A percentile compares a stretch with the other conserved stretches of the same genome.
These are phyloP conservation scores for Canavalia gladiata DNA, from an alignment of 306 rosid species.

Conservation along the genomic window DNA sequence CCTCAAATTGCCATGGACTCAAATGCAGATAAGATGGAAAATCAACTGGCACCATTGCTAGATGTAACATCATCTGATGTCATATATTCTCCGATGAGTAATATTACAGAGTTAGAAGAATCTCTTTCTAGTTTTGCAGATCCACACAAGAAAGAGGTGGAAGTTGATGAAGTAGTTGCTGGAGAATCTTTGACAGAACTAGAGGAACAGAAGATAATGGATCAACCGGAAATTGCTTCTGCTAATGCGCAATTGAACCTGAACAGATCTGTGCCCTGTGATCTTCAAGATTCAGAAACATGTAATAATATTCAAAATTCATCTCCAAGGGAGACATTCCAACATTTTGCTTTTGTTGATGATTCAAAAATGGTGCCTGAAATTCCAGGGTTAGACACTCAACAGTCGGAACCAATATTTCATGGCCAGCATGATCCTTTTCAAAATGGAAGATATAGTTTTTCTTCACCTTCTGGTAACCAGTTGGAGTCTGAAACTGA, in stretches of 20 bases:
- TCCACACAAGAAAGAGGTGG: slow-evolving; percentile 30
- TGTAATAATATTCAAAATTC: slow-evolving; percentile 47
- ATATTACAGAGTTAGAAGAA: slow-evolving; percentile 49
- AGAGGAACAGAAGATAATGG: slow-evolving; percentile 47
- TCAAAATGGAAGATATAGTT: slow-evolving; percentile 43
- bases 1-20: slow-evolving; percentile 49
- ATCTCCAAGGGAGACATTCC: slow-evolving; percentile 49
- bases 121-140: slow-evolving; percentile 43
- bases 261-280: slow-evolving; percentile 42
- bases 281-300: slow-evolving; percentile 51
- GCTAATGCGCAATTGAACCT: slow-evolving; percentile 49
- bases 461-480: slow-evolving; percentile 49
- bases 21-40: slow-evolving; percentile 46
- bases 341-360: slow-evolving; percentile 45
- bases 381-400: slow-evolving; percentile 49
- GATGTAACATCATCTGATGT: slow-evolving; percentile 46
- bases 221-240: slow-evolving; percentile 48
- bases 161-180: slow-evolving; percentile 51
- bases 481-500: slow-evolving; percentile 53
- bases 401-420: slow-evolving; percentile 50
- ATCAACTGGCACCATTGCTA: slow-evolving; percentile 46
- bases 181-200: slow-evolving; percentile 49
- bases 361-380: slow-evolving; percentile 47
- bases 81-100: slow-evolving; percentile 46
- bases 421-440: slow-evolving; percentile 47